Base-by-base conservation (phyloP, 352 stramenopile genomes). In the Blastocystis sp. region DNA sequence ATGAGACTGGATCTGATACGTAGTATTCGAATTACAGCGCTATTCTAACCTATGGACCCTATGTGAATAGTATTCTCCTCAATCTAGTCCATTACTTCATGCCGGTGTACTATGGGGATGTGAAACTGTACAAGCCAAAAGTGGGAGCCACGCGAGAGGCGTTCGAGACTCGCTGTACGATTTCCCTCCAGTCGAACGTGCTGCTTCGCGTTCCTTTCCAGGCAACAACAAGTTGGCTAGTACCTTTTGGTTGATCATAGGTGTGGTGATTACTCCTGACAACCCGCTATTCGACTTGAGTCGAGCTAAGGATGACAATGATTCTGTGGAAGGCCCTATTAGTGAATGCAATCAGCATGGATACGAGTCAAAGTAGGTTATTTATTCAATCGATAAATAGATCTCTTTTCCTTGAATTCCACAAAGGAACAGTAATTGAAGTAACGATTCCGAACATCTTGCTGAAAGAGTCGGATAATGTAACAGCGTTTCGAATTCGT, bases 81-180 rank as follows among this genome's bases (percentile, higher is more conserved):
- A 85, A 85, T 45, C 73, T 85, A 24, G 26, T 85, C 47, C 73
- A 85, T 34, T 85, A 85, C 50, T 85, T 85, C 26, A 39, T 66
- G 45, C 73, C 73, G 34, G 73, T 85, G 16, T 85, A 69, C 26
- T 85, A 85, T 26, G 73, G 73, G 2, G 73, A 66, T 53, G 59
- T 39, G 45, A 5, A 45, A 18, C 50, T 85, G 6, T 85, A 85
- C 56, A 64, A 66, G 39, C 73, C 73, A 20, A 50, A 24, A n/a
- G 53, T 85, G 13, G 73, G 73, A n/a, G 26, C 73, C 2, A 34
- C 55, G 56, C 73, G 73, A 16, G 45, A 85, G 30, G 50, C 26
- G 20, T 65, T 85, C 20, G 73, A 85, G 30, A 85, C 73, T 34
- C 73, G 73, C 39, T 43, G 13, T 43, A 85, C 73, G 9, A 53